Base-by-base conservation (phyloP, 2,329 filamentous ascomycete species). In the Chaetothyriales sp. region DNA sequence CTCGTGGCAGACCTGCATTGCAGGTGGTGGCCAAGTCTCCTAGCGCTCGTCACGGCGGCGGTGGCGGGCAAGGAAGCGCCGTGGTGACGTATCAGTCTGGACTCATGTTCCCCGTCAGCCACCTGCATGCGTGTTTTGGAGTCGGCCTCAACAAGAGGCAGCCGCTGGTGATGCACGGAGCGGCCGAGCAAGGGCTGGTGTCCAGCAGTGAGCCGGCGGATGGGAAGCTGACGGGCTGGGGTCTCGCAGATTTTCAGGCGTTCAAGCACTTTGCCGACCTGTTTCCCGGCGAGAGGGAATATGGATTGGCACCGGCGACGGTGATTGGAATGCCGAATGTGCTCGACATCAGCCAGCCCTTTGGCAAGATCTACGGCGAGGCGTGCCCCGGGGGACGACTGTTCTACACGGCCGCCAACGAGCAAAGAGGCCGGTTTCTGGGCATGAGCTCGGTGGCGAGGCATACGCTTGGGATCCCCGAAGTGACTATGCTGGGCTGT, bases 281-380 rank as follows among this genome's bases (percentile, higher is more conserved):
- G 33, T 83, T 83, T 59, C 82, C 86, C 2, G 81, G 83, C 5
- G 76, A 89, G 53, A 72, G 81, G 18, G 82, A 83, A 33, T 94
- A 85, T 67, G 90, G 90, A 2, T 66, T 89, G 48, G 88, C 86
- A 3, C 74, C 86, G 29, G 89, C 88, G 4, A 82, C 87, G 43
- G 65, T 82, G 49, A 81, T 88, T 8, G 87, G 85, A 15, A 72
- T 82, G 20, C 86, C 86, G 1, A 95, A 95, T 62, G 78, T 85
- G 37, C 89, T 95, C 84, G 89, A 95, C 64, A 79, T 95, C 37
- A 95, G 89, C 63, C 86, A 90, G 61, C 78, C 80, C 7, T 89
- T 86, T 64, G 90, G 90, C 7, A 79, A 90, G 69, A 71, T 94
- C 6, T 83, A 86, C 50, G 90, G 89, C 2, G 88, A 95, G 70